Conservation (phyloP, 495 filamentous ascomycete genomes). For the Chaetomium tenue region DNA sequence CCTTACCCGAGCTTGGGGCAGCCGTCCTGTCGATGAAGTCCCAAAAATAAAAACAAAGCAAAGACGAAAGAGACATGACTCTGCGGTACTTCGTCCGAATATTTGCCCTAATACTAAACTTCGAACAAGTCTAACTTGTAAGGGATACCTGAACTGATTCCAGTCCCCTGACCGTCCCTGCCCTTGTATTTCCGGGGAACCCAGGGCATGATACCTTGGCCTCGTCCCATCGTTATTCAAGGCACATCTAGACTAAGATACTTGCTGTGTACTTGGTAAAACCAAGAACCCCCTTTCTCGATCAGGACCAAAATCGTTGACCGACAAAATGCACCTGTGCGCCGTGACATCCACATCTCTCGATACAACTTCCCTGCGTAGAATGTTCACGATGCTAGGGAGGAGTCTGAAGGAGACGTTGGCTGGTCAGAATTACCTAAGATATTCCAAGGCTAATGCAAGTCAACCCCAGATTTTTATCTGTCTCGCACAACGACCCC, state of each 20-base stretch:
- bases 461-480: neutral
- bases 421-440: slow-evolving; percentile 8
- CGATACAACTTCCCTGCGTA: neutral
- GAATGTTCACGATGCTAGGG: neutral
- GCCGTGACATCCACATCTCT: neutral
- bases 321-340: slow-evolving; percentile 3
- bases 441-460: slow-evolving; percentile 6
- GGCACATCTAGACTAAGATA: too few relatives aligned
- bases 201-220: neutral
- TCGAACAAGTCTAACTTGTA: neutral
- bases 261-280: too few relatives aligned
- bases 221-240: neutral
- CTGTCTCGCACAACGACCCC: neutral
- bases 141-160: neutral
- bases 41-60: slow-evolving; percentile 15
- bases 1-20: neutral
- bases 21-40: neutral
- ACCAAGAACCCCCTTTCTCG: neutral
- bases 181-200: neutral
- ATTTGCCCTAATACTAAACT: neutral
- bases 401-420: neutral
- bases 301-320: neutral
- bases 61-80: neutral
- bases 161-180: neutral
- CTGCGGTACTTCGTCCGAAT: neutral